Conservation (phyloP, 306 rosid genomes). For the Ziziphus jujuba region DNA sequence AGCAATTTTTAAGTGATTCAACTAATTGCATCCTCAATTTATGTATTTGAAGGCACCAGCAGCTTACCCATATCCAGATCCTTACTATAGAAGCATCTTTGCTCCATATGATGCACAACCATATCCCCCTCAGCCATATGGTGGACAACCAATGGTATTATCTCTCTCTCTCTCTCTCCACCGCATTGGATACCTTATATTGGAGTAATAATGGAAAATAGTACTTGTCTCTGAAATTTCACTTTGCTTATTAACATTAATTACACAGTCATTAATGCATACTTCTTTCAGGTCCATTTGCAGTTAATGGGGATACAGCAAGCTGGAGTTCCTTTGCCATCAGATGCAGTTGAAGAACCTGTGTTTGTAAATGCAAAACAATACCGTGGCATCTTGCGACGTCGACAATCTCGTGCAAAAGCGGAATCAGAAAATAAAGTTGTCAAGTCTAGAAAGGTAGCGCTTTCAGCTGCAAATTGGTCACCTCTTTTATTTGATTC, state of each 20-base stretch:
- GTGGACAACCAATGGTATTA: slow-evolving; percentile 89
- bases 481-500: slow-evolving; percentile 17
- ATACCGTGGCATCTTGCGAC: slow-evolving; percentile 91
- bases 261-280: slow-evolving; percentile 15
- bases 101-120: slow-evolving; percentile 84
- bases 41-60: slow-evolving; percentile 65
- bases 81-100: slow-evolving; percentile 93
- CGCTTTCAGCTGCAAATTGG: slow-evolving; percentile 15
- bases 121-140: slow-evolving; percentile 79
- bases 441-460: slow-evolving; percentile 77
- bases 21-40: slow-evolving; percentile 25
- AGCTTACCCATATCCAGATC: slow-evolving; percentile 89
- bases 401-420: slow-evolving; percentile 92
- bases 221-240: slow-evolving; percentile 10
- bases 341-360: slow-evolving; percentile 92
- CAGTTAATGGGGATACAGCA: slow-evolving; percentile 97
- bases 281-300: slow-evolving; percentile 66
- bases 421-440: slow-evolving; percentile 92
- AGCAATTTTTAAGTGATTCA: slow-evolving; percentile 3
- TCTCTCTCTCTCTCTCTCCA: slow-evolving; percentile 10
- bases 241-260: not conserved
- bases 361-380: slow-evolving; percentile 95
- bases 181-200: too few relatives aligned
- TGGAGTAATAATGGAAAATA: not conserved
- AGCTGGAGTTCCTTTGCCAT: slow-evolving; percentile 89